A percentile compares a stretch with the other conserved stretches of the same genome.
These are phyloP conservation scores for Ambrosia trifida DNA, from an alignment of 129 eudicot genomes.

Conservation along the genomic window DNA sequence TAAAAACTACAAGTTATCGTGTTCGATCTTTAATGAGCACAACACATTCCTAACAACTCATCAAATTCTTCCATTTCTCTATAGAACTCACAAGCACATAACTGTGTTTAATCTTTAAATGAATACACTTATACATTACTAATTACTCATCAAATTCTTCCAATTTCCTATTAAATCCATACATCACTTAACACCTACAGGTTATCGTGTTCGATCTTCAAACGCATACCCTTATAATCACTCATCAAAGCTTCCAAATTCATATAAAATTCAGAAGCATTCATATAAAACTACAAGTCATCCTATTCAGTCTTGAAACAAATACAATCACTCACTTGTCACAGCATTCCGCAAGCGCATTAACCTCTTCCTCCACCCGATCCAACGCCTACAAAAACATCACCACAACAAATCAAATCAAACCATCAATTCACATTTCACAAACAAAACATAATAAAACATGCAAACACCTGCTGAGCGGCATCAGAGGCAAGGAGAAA, in stretches of 20 bases:
- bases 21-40: not conserved
- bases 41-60: not conserved
- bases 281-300: not conserved
- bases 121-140: too few relatives aligned
- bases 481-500: conserved; percentile 70
- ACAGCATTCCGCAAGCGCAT: conserved; percentile 80
- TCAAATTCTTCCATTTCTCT: not conserved
- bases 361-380: conserved; percentile 92
- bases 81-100: not conserved
- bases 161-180: too few relatives aligned
- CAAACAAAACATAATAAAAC: not conserved
- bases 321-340: conserved; percentile 53
- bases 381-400: conserved; percentile 71
- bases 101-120: too few relatives aligned
- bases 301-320: not conserved
- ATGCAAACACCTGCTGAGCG: conserved; percentile 62
- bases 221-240: too few relatives aligned
- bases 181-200: too few relatives aligned
- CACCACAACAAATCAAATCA: conserved; percentile 6
- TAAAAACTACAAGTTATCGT: not conserved
- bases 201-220: too few relatives aligned
- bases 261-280: too few relatives aligned
- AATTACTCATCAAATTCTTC: too few relatives aligned
- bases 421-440: not conserved
- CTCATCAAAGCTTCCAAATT: too few relatives aligned